A percentile compares a stretch with the other conserved stretches of the same genome.
Conservation (phyloP, 1,139 yeast genomes). For the Magnusiomyces paraingens region DNA sequence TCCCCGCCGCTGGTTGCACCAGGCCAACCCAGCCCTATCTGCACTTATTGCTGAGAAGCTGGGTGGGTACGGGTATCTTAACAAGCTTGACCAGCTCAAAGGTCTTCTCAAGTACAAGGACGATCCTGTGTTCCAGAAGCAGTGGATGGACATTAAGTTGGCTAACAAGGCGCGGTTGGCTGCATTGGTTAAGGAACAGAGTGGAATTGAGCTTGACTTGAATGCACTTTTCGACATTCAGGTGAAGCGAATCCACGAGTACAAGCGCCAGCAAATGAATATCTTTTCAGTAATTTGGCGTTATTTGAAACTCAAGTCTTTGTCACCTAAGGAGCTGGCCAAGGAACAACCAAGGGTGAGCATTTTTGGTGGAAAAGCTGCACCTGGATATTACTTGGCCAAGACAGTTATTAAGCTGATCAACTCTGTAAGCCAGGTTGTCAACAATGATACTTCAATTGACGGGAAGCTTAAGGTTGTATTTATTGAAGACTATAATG, state of each 20-base stretch:
- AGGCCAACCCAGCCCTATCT: slow-evolving; percentile 81
- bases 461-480: slow-evolving; percentile 77
- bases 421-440: slow-evolving; percentile 72
- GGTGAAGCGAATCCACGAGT: slow-evolving; percentile 92
- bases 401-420: slow-evolving; percentile 81
- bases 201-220: slow-evolving; percentile 61
- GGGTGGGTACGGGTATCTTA: slow-evolving; percentile 63
- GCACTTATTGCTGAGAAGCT: slow-evolving; percentile 64
- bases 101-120: slow-evolving; percentile 59
- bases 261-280: slow-evolving; percentile 91
- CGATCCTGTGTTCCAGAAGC: slow-evolving; percentile 57
- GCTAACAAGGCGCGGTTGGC: slow-evolving; percentile 67
- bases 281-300: slow-evolving; percentile 84
- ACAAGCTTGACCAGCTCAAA: slow-evolving; percentile 63
- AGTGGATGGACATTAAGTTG: slow-evolving; percentile 68
- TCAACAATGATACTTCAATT: slow-evolving; percentile 70
- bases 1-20: slow-evolving; percentile 94
- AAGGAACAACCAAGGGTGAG: slow-evolving; percentile 71
- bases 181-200: slow-evolving; percentile 57
- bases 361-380: slow-evolving; percentile 90
- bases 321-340: slow-evolving; percentile 60
- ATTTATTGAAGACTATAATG: slow-evolving; percentile 87
- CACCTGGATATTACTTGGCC: slow-evolving; percentile 96
- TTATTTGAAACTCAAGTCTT: slow-evolving; percentile 65
- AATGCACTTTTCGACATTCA: slow-evolving; percentile 81